Conservation (phyloP, 805 yeast genomes). For the Barnettozyma populi region DNA sequence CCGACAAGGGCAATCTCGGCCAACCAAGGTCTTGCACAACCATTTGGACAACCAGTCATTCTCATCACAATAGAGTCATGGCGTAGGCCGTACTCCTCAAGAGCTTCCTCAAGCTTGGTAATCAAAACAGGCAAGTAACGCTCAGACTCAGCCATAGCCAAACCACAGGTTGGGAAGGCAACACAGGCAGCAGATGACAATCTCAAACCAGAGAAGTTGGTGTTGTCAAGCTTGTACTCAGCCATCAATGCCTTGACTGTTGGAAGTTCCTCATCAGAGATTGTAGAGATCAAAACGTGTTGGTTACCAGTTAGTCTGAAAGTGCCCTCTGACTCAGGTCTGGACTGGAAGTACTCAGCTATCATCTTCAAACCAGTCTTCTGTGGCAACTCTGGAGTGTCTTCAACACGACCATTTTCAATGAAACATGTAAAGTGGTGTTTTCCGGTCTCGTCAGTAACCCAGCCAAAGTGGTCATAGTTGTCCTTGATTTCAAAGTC, state of each 20-base stretch:
- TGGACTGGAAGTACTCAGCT: slow-evolving; percentile 56
- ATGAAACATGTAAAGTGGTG: slow-evolving; percentile 92
- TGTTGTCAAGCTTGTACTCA: slow-evolving; percentile 76
- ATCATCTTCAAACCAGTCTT: slow-evolving; percentile 78
- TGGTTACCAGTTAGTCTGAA: slow-evolving; percentile 96
- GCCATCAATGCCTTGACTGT: slow-evolving; percentile 58
- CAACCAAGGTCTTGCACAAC: slow-evolving; percentile 97
- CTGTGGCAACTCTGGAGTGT: slow-evolving; percentile 84
- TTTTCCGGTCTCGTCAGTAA: slow-evolving; percentile 72
- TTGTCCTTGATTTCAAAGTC: slow-evolving; percentile 79
- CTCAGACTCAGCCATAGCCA: slow-evolving; percentile 98
- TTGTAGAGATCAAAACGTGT: slow-evolving; percentile 73
- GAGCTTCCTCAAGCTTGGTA: slow-evolving; percentile 73
- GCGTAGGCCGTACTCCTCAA: slow-evolving; percentile 89
- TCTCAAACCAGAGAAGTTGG: slow-evolving; percentile 77
- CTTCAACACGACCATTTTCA: slow-evolving; percentile 95
- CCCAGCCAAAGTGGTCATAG: slow-evolving; percentile 92
- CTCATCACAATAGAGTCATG: slow-evolving; percentile 94
- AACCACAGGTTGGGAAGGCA: slow-evolving; percentile 97
- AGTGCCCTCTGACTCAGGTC: slow-evolving; percentile 59
- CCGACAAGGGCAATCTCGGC: slow-evolving; percentile 96
- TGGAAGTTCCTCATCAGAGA: slow-evolving; percentile 63
- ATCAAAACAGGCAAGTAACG: slow-evolving; percentile 78
- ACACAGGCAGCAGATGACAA: slow-evolving; percentile 94
- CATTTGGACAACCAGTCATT: slow-evolving; percentile 99